Base-by-base conservation (phyloP, 805 yeast species). In the Priceomyces melissophilus region DNA sequence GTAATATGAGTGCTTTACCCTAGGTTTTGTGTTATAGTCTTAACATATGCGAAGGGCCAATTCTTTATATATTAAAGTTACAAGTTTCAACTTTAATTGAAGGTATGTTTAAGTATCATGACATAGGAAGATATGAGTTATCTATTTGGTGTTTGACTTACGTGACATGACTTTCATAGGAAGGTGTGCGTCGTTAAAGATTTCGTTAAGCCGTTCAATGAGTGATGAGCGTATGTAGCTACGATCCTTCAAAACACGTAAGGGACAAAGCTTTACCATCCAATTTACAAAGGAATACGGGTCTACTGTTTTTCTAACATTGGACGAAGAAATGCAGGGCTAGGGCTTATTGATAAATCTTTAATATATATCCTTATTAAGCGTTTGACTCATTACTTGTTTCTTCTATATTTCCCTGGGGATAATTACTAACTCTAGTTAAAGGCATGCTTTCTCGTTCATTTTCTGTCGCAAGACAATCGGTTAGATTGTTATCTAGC, bases 401-500 rank as follows among this genome's bases (percentile, higher is more conserved):
- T 29, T 5, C 4, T 4, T 13, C 32, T 29, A 13, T 29, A 13
- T 5, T 8, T 9, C 32, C 8, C 14, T n/a, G 6, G 8, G 15
- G 13, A 13, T 29, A 4, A 29, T 8, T 32, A 32, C 35, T 32
- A 32, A 32, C 35, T 11, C 9, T n/a, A 14, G n/a, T n/a, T n/a
- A n/a, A n/a, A 16, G 17, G 51, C 37, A 48, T 55, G 71, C 64
- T 66, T 53, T 61, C 71, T 45, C 71, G 71, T 57, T 48, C 69
- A 39, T 49, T 66, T 41, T 67, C 70, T 56, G 46, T 61, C 48
- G 65, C 65, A 43, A 51, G 49, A 43, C 51, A 47, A 42, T 48
- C 52, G 31, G 32, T 41, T 40, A 67, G 73, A 67, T 56, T 65
- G 42, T 57, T 70, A 40, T 48, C 67, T 42, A 55, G 64, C 43